Conservation (phyloP, 2,329 filamentous ascomycete genomes). For the Alternaria solani region DNA sequence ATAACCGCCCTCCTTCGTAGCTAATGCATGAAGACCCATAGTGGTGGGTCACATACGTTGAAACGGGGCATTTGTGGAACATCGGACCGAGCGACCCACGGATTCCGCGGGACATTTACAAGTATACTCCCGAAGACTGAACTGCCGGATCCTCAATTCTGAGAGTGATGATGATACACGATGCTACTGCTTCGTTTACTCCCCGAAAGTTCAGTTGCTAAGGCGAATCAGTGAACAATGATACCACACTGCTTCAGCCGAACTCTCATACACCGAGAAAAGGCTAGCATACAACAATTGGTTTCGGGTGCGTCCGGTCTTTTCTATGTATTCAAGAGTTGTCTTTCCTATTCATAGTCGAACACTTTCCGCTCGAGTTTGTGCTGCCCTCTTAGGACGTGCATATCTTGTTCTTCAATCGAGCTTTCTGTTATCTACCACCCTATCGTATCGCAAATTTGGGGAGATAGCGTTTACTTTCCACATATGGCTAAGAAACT, state of each 20-base stretch:
- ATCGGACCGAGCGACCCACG: not conserved
- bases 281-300: not conserved
- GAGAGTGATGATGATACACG: not conserved
- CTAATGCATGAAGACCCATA: not conserved
- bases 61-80: constrained; percentile 9
- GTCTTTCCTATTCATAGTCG: not conserved
- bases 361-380: not conserved
- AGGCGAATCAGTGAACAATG: not conserved
- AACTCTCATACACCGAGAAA: not conserved
- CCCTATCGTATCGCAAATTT: not conserved
- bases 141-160: not conserved
- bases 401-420: not conserved
- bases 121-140: not conserved
- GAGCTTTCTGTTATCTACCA: not conserved
- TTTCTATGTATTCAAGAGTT: not conserved
- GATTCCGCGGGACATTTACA: constrained; percentile 2
- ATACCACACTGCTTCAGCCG: not conserved
- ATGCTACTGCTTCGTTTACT: constrained; percentile 3
- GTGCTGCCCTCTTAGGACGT: not conserved
- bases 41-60: not conserved
- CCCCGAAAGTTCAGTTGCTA: not conserved
- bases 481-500: constrained; percentile 40
- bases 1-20: not conserved
- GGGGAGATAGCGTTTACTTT: constrained; percentile 8
- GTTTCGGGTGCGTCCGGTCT: not conserved